Base-by-base conservation (phyloP, 1,284 basidiomycete species). In the Sutorius eximius region DNA sequence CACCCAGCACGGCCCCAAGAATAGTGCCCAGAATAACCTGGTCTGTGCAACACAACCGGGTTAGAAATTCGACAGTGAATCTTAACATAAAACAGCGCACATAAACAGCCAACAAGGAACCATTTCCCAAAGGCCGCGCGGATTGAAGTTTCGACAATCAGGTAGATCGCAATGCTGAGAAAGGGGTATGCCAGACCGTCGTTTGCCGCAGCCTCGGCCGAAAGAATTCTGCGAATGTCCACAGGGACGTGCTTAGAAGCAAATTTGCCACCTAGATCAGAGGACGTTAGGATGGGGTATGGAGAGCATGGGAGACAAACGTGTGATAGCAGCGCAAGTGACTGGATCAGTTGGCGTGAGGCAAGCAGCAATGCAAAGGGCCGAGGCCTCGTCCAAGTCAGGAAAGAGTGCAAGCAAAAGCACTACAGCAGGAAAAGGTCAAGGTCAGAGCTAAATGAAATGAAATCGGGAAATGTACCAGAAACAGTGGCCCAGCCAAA, bases 291-390 rank as follows among this genome's bases (percentile, higher is more conserved):
- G 9, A 12, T 3, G 10, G n/a, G 6, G 13, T 3, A 15, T 30
- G 2, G 12, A 3, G 37, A 32, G 3, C 8, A 29, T 18, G 27
- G 47, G 18, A 18, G 16, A 62, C 71, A 16, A 40, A 69, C 71
- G 69, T 1, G 71, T 69, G 48, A 69, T 72, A 13, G 69, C 68
- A 53, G 67, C 82, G 59, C 81, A 84, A 40, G 88, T 86, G 52
- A 90, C 87, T 0, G 95, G 95, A 73, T 98, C 95, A 3, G 95
- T 98, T 0, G 95, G 95, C 0, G 95, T 97, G 27, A 97, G 80
- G 61, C 91, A 94, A 0, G 95, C 92, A 2, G 94, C 89, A 51
- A 98, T 86, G 38, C 87, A 89, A 12, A 97, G 80, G 18, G 85
- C 82, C 0, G 90, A 89, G 13, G 91, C 75, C 65, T 83, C 89